Evolutionary conservation across 1,139 yeast genomes (phyloP).

Genomic region (Kluyveromyces sp.): DNA sequence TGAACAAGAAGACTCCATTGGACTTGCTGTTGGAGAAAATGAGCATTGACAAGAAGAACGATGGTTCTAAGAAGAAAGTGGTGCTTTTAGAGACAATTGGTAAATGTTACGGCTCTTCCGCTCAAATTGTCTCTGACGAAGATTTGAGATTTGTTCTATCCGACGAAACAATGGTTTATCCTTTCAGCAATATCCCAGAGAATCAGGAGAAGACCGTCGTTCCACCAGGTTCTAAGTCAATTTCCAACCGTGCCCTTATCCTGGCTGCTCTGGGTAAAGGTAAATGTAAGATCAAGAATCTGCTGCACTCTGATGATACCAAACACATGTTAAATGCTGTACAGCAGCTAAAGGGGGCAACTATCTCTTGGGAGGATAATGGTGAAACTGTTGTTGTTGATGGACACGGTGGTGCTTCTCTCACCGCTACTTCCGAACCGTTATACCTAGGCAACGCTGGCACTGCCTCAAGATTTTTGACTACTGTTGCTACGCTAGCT

Average conservation of each 20-base stretch:
- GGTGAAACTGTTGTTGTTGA: constrained; percentile 80
- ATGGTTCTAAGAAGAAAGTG: constrained; percentile 81
- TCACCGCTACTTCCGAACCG: constrained; percentile 50
- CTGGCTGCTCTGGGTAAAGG: constrained; percentile 91
- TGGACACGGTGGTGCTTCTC: constrained; percentile 78
- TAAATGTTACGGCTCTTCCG: constrained; percentile 78
- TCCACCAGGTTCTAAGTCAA: constrained; percentile 97
- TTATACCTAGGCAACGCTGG: constrained; percentile 96
- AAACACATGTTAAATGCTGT: constrained; percentile 92
- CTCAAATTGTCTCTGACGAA: constrained; percentile 73
- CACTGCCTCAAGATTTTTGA: constrained; percentile 91
- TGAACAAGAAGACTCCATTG: constrained; percentile 62
- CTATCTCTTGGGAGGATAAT: constrained; percentile 69
- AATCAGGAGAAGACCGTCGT: constrained; percentile 41
- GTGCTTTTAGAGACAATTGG: constrained; percentile 83
- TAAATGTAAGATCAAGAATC: constrained; percentile 70
- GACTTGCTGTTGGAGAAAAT: constrained; percentile 69
- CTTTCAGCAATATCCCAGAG: constrained; percentile 42
- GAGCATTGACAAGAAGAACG: constrained; percentile 96
- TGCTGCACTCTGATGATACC: constrained; percentile 92
- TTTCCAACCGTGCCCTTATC: constrained; percentile 88
- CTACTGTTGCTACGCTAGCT: constrained; percentile 84
- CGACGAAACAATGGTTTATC: constrained; percentile 67
- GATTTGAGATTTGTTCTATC: constrained; percentile 78
- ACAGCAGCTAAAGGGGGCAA: constrained; percentile 70